A percentile compares a stretch with the other conserved stretches of the same genome.
Conservation (phyloP, 2,329 filamentous ascomycete genomes). For the Tothia fuscella region DNA sequence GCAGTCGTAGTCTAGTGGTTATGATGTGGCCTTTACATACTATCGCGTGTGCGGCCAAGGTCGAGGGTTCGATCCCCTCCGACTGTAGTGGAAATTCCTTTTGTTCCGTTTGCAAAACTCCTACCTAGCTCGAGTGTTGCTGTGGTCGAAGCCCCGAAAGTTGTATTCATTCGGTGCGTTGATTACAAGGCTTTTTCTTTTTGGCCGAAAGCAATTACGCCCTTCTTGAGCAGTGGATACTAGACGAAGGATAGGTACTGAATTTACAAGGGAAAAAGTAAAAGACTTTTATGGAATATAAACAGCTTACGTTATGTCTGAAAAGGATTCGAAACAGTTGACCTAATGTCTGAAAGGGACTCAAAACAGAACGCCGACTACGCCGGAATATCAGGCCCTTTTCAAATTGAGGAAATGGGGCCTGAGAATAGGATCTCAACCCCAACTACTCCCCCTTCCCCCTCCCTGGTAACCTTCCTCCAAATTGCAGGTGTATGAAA, state of each 20-base stretch:
- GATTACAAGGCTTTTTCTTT: neutral
- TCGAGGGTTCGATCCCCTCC: slow-evolving; percentile 9
- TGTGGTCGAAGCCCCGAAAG: neutral
- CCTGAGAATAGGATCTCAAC: too few relatives aligned
- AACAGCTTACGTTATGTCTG: neutral
- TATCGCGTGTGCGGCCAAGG: neutral
- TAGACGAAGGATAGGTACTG: too few relatives aligned
- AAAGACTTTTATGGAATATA: neutral
- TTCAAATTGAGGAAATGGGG: too few relatives aligned
- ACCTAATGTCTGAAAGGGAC: too few relatives aligned
- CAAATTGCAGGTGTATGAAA: too few relatives aligned
- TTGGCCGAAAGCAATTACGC: neutral
- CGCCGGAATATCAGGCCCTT: too few relatives aligned
- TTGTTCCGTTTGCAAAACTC: neutral
- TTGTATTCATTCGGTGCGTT: neutral
- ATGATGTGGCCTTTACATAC: slow-evolving; percentile 9
- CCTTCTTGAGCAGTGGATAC: neutral
- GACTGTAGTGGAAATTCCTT: neutral
- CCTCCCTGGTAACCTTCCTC: too few relatives aligned
- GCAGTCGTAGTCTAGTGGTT: slow-evolving; percentile 10
- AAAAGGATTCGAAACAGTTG: too few relatives aligned
- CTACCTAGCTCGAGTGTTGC: neutral
- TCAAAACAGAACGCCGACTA: too few relatives aligned
- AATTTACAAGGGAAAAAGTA: neutral
- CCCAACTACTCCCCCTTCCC: too few relatives aligned